A percentile compares a stretch with the other conserved stretches of the same genome.
phyloP scores from a whole-genome alignment of 495 filamentous ascomycete genomes.

The Barbatosphaeria neglecta region DNA sequence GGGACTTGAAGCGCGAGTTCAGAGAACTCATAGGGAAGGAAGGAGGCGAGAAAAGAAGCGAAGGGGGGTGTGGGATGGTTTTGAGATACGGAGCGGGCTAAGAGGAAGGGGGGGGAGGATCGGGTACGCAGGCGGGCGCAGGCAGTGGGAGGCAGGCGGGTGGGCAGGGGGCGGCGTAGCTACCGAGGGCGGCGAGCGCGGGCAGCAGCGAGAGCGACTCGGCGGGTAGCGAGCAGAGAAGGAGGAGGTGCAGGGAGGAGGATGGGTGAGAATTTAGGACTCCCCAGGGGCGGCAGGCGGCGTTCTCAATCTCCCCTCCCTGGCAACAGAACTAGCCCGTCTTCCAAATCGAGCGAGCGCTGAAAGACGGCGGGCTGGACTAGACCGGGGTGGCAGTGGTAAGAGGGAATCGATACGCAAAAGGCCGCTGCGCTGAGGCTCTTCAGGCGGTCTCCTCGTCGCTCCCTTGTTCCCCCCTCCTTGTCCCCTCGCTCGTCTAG shows the following conservation, averaged over 20 bases:
- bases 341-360: background rate
- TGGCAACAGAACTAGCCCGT: background rate
- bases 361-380: background rate
- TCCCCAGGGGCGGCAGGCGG: conserved; percentile 1
- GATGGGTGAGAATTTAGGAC: conserved; percentile 8
- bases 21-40: conserved; percentile 47
- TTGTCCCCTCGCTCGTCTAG: background rate
- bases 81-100: conserved; percentile 1
- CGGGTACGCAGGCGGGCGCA: background rate
- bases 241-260: conserved; percentile 4
- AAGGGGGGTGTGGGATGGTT: conserved; percentile 5
- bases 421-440: no score
- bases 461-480: background rate
- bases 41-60: conserved; percentile 11
- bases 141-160: background rate
- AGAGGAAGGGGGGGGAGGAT: conserved; percentile 1
- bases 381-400: background rate
- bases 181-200: background rate
- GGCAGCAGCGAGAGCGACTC: background rate
- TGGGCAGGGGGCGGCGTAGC: background rate
- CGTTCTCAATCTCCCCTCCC: background rate
- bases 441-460: no score
- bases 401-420: no score
- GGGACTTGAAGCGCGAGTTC: conserved; percentile 49
- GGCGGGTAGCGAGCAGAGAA: background rate